phyloP scores from a whole-genome alignment of 2,329 filamentous ascomycete species.

The Dichotomopilus funicola region DNA sequence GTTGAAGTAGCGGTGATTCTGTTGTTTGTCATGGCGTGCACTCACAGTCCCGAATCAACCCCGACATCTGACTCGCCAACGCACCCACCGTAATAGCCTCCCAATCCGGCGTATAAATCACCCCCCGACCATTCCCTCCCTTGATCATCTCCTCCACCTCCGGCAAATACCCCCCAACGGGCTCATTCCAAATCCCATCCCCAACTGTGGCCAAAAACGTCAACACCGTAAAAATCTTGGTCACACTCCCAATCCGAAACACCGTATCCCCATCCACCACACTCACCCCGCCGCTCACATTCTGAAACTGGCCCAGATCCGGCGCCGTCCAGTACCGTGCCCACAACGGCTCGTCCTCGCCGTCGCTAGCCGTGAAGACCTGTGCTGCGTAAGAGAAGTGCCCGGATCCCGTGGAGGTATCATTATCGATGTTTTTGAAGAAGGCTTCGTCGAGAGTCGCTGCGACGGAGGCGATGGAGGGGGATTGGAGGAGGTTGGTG shows the following conservation, averaged over 20 bases:
- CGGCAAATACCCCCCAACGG: slow-evolving; percentile 34
- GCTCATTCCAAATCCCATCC: slow-evolving; percentile 32
- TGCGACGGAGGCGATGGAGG: slow-evolving; percentile 20
- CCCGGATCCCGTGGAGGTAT: slow-evolving; percentile 25
- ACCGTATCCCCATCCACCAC: slow-evolving; percentile 34
- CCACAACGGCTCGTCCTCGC: slow-evolving; percentile 24
- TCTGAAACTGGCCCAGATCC: slow-evolving; percentile 25
- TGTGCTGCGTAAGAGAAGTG: slow-evolving; percentile 29
- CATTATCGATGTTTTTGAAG: slow-evolving; percentile 26
- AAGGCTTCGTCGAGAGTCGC: slow-evolving; percentile 23
- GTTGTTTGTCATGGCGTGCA: neutral
- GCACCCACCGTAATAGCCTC: slow-evolving; percentile 20
- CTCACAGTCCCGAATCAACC: slow-evolving; percentile 30
- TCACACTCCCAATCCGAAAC: slow-evolving; percentile 35
- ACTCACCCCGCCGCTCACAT: slow-evolving; percentile 22
- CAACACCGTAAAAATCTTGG: slow-evolving; percentile 33
- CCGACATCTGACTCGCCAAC: slow-evolving; percentile 26
- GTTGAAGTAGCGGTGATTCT: too few relatives aligned
- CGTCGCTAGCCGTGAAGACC: slow-evolving; percentile 24
- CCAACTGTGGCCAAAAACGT: slow-evolving; percentile 31
- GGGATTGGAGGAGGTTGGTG: slow-evolving; percentile 20
- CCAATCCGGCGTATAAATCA: slow-evolving; percentile 18
- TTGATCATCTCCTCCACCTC: slow-evolving; percentile 29
- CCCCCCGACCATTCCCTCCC: neutral
- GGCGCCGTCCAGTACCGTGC: slow-evolving; percentile 27